These are phyloP conservation scores for Russula sp. DNA, from an alignment of 768 basidiomycete species.

Conservation along the genomic window DNA sequence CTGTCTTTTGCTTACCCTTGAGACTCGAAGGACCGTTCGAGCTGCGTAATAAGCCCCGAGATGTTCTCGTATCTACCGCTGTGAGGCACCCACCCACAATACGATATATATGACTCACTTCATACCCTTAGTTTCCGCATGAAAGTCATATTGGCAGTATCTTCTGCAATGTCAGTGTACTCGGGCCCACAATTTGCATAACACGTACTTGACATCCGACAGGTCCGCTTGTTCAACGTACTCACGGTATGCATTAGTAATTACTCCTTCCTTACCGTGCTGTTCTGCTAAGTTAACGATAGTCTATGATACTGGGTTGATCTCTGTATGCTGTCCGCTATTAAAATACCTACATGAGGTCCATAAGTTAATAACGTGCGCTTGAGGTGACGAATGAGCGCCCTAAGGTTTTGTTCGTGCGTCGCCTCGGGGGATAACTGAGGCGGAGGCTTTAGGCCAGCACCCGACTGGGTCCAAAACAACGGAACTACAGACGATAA, in stretches of 20 bases:
- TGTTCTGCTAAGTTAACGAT: constrained; percentile 89
- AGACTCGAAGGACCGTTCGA: constrained; percentile 66
- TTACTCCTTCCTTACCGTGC: constrained; percentile 75
- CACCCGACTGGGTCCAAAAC: constrained; percentile 87
- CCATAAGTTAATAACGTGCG: constrained; percentile 64
- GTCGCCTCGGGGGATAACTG: constrained; percentile 67
- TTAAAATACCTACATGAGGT: constrained; percentile 51
- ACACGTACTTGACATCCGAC: constrained; percentile 49
- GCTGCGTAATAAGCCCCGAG: constrained; percentile 58
- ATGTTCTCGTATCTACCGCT: constrained; percentile 78
- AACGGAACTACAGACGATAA: constrained; percentile 58
- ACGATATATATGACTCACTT: constrained; percentile 43
- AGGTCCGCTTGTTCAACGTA: constrained; percentile 50
- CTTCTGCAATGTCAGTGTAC: constrained; percentile 30
- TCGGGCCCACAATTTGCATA: not conserved
- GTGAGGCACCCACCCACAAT: constrained; percentile 13
- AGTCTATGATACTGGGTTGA: constrained; percentile 37
- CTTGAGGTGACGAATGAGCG: constrained; percentile 67
- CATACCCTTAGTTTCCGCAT: constrained; percentile 91
- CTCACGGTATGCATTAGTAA: constrained; percentile 73
- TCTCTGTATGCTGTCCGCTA: not conserved
- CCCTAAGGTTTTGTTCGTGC: constrained; percentile 59
- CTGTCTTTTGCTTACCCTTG: constrained; percentile 52
- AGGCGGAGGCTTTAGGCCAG: constrained; percentile 84
- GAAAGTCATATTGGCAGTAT: constrained; percentile 87